phyloP scores from a whole-genome alignment of 2,329 filamentous ascomycete genomes.

The Penicillium sp. region DNA sequence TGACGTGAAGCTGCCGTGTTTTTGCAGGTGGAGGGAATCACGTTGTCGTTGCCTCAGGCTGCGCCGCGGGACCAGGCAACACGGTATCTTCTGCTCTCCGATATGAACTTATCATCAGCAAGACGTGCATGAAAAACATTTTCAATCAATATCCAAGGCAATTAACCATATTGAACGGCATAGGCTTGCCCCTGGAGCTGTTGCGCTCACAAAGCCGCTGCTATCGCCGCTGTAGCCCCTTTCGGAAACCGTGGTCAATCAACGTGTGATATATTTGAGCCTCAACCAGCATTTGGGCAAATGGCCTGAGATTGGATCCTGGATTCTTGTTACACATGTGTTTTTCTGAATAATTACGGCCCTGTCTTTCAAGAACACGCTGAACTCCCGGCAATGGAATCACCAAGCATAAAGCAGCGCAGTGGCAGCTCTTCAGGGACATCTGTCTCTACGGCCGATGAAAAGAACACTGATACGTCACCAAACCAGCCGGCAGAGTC shows the following conservation, averaged over 20 bases:
- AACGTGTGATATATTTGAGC: neutral
- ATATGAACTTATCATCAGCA: neutral
- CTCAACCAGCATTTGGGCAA: neutral
- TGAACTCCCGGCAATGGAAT: neutral
- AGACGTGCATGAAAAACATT: neutral
- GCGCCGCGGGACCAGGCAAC: neutral
- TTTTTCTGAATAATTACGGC: neutral
- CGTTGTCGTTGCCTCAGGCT: constrained; percentile 18
- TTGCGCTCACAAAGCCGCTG: neutral
- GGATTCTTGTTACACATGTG: neutral
- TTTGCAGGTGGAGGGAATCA: constrained; percentile 17
- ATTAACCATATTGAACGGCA: neutral
- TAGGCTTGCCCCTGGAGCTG: neutral
- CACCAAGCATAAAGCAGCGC: constrained; percentile 1
- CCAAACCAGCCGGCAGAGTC: neutral
- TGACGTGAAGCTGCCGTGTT: neutral
- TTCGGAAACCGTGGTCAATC: neutral
- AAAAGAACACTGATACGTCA: constrained; percentile 1
- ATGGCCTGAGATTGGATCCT: neutral
- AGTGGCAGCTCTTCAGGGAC: neutral
- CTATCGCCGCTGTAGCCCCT: neutral
- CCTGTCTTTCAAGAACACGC: neutral
- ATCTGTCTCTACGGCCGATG: constrained; percentile 1
- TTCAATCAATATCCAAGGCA: neutral
- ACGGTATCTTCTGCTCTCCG: neutral